phyloP scores from a whole-genome alignment of 2,329 filamentous ascomycete species.

The Fulvia fulva region DNA sequence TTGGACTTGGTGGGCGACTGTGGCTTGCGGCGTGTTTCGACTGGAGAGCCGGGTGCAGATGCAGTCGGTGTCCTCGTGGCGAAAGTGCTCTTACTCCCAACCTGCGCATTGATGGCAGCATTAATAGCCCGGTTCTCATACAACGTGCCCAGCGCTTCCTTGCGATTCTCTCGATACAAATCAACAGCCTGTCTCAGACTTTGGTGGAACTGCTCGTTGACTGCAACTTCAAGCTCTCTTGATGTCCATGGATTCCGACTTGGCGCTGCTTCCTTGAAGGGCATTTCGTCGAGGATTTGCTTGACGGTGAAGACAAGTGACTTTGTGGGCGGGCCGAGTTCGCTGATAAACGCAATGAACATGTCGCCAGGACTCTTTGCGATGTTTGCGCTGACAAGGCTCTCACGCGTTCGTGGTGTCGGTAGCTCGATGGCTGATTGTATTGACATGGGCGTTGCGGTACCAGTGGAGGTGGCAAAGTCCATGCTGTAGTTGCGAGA shows the following conservation, averaged over 20 bases:
- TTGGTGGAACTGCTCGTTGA: conserved; percentile 74
- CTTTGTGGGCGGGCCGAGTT: conserved; percentile 91
- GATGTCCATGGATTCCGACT: conserved; percentile 21
- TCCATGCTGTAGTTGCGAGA: conserved; percentile 10
- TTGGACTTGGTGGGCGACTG: conserved; percentile 7
- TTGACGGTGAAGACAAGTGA: conserved; percentile 89
- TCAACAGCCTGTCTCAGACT: conserved; percentile 77
- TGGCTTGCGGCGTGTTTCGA: conserved; percentile 6
- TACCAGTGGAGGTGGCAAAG: conserved; percentile 15
- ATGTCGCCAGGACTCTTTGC: conserved; percentile 63
- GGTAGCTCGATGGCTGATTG: conserved; percentile 11
- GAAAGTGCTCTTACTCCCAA: conserved; percentile 57
- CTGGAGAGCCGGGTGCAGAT: conserved; percentile 12
- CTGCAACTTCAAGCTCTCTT: conserved; percentile 61
- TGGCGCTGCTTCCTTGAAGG: conserved; percentile 53
- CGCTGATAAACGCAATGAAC: conserved; percentile 82
- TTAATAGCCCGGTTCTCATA: conserved; percentile 78
- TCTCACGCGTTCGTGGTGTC: not conserved
- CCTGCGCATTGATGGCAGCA: conserved; percentile 30
- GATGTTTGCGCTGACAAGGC: conserved; percentile 8
- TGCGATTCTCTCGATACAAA: conserved; percentile 72
- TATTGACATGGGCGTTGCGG: conserved; percentile 15
- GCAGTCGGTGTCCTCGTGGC: conserved; percentile 43
- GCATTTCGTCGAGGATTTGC: conserved; percentile 80
- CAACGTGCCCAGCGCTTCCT: conserved; percentile 70